Percentiles rank a stretch among this genome's conserved stretches.
Evolutionary conservation across 2,329 filamentous ascomycete genomes (phyloP).

Genomic region (Escovopsis sp.): DNA sequence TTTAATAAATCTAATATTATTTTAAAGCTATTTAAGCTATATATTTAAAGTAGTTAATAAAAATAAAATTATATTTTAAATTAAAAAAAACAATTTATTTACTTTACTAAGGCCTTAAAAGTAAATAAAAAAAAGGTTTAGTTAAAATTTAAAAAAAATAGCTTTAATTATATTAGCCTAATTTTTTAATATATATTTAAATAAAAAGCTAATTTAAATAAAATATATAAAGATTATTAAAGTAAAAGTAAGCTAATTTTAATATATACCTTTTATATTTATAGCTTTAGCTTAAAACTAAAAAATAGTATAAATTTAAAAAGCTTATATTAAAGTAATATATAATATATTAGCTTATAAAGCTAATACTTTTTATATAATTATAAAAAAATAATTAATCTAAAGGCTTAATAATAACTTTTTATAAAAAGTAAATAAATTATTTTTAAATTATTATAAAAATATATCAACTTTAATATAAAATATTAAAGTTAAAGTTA

Average conservation of each 20-base stretch:
- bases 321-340: too few relatives aligned
- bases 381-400: too few relatives aligned
- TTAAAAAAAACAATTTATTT: not conserved
- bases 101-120: not conserved
- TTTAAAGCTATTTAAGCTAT: not conserved
- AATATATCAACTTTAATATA: too few relatives aligned
- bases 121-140: not conserved
- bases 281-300: not conserved
- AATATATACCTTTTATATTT: not conserved
- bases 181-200: not conserved
- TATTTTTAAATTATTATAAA: too few relatives aligned
- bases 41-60: not conserved
- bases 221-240: not conserved
- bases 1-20: not conserved
- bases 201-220: not conserved
- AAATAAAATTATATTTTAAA: not conserved
- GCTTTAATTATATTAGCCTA: not conserved
- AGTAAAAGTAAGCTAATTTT: not conserved
- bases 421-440: too few relatives aligned
- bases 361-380: too few relatives aligned
- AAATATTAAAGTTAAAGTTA: too few relatives aligned
- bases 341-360: not conserved
- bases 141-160: not conserved
- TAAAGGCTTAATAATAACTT: too few relatives aligned
- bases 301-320: not conserved